Percentiles rank a stretch among this genome's conserved stretches.
phyloP scores from a whole-genome alignment of 106 monocot genomes.

The Narthecium ossifragum region DNA sequence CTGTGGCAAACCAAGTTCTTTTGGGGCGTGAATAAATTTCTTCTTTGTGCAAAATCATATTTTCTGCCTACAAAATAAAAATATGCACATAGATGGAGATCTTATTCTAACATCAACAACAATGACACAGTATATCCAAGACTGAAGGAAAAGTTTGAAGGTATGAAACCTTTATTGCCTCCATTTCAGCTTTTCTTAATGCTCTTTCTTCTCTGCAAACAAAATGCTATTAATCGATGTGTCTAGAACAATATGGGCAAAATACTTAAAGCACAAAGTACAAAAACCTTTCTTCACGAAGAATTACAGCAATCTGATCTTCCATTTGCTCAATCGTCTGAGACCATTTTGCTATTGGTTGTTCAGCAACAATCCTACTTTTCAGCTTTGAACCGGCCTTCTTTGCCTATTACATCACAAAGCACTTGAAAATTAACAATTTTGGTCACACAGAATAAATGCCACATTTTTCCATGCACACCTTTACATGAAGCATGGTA shows the following conservation, averaged over 20 bases:
- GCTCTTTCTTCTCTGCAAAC: conserved; percentile 66
- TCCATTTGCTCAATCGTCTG: conserved; percentile 76
- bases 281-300: conserved; percentile 81
- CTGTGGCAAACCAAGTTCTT: conserved; percentile 83
- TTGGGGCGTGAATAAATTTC: conserved; percentile 94
- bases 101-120: neutral
- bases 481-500: no score
- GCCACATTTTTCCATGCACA: no score
- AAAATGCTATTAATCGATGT: conserved; percentile 2
- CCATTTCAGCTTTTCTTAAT: conserved; percentile 95
- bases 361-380: conserved; percentile 79
- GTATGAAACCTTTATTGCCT: conserved; percentile 72
- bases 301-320: conserved; percentile 67
- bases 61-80: conserved; percentile 56
- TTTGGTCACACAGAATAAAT: no score
- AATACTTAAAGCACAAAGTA: neutral
- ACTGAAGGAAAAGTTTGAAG: neutral
- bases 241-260: neutral
- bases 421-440: no score
- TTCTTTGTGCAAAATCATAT: conserved; percentile 86
- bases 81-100: neutral
- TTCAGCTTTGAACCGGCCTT: conserved; percentile 81
- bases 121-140: conserved; percentile 6
- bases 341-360: conserved; percentile 69
- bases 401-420: conserved; percentile 56